Base-by-base conservation (phyloP, 2,329 filamentous ascomycete genomes). In the Penicillium digitatum region DNA sequence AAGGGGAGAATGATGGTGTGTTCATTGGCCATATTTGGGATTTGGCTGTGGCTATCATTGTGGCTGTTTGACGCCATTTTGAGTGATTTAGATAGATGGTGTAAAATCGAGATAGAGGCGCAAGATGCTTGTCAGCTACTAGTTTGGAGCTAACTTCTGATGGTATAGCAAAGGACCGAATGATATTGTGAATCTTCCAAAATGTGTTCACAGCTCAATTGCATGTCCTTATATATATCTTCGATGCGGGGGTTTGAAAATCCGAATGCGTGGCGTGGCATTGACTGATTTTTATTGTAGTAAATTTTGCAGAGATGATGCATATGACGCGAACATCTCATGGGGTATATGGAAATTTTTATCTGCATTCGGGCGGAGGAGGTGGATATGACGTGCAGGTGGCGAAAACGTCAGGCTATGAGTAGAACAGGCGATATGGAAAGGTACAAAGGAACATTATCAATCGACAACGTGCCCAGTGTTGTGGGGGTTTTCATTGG, bases 11-110 rank as follows among this genome's bases (percentile, higher is more conserved):
- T 14, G 27, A 31, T 38, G 2, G 42, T 55, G 18, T 57, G 54
- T 20, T 62, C 57, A 34, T 45, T 48, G 9, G 53, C 24, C 2
- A 29, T 50, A 47, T 61, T 48, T 18, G 54, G 35, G 35, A 58
- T 46, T 29, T 52, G 38, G n/a, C 46, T 39, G 24, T 54, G 40
- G 27, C 32, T 43, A 37, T 48, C 27, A 10, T 39, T 26, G 24
- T 47, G 20, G 14, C 22, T 42, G 45, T 42, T 49, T 5, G 45
- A 49, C 24, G 45, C 18, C 51, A 54, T 54, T 29, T 10, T n/a
- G 44, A n/a, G 14, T 38, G 32, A 32, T 22, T 16, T 27, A 10
- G 37, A 3, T 42, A 31, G 43, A 42, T 48, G 12, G 24, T 6
- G 11, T 26, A 16, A 24, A 12, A 10, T 39, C 16, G 4, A 53